Base-by-base conservation (phyloP, 1,139 yeast species). In the Kurtzmaniella quercitrusa region DNA sequence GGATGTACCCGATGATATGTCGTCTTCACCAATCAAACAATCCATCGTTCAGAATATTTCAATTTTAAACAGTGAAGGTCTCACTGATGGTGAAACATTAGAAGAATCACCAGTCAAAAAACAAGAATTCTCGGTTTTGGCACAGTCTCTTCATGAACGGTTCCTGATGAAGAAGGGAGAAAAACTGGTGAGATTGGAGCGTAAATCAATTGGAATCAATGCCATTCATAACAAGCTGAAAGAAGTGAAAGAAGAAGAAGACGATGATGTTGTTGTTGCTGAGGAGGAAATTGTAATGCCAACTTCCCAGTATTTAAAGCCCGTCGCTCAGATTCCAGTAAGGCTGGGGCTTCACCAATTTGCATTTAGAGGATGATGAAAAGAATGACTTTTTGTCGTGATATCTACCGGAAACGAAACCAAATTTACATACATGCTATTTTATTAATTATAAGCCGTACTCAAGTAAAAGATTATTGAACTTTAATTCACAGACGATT, bases 61-160 rank as follows among this genome's bases (percentile, higher is more conserved):
- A 17, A 22, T 15, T 5, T 5, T 5, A 5, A 15, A 16, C 6
- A n/a, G 18, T 16, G 42, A 34, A 17, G n/a, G 7, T 7, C 15
- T 23, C 22, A 33, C 15, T 2, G 46, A 42, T 21, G 71, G 66
- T 26, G 73, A 67, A 39, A 73, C 66, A 34, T 60, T 71, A 17
- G 76, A 70, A 39, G 77, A 71, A 45, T 70, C 76, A 2, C 76
- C 76, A 2, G 57, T 68, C 3, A 68, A 66, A 37, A 41, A 32
- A 11, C 14, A 34, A 12, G 40, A 14, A 8, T 39, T 50, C 14
- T 41, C 46, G 2, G 44, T 39, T n/a, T 50, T 61, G 36, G 55
- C 58, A 19, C 46, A 48, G 39, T 42, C 58, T 7, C 57, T 66
- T 43, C 52, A 69, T 42, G 57, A 61, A 14, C 56, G 50, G 35